A percentile compares a stretch with the other conserved stretches of the same genome.
These are phyloP conservation scores for Rhododendron henanense DNA, from an alignment of 148 eudicot genomes.

Conservation along the genomic window DNA sequence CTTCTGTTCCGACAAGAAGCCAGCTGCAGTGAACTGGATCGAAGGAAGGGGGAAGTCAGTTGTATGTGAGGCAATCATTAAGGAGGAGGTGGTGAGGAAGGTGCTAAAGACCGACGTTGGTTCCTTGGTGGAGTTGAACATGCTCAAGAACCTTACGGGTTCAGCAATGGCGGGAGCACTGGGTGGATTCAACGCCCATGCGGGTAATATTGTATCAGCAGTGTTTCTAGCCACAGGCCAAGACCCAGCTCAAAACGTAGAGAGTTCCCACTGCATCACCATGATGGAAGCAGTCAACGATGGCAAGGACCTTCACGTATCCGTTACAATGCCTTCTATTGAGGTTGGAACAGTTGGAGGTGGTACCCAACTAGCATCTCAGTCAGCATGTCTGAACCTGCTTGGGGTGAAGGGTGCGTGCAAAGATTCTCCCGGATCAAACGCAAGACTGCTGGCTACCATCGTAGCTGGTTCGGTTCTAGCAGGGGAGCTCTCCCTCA, in stretches of 20 bases:
- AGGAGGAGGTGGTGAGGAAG: conserved; percentile 67
- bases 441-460: conserved; percentile 65
- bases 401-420: conserved; percentile 78
- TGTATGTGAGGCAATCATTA: conserved; percentile 75
- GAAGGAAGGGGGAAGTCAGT: conserved; percentile 90
- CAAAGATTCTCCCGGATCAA: conserved; percentile 65
- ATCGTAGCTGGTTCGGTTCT: conserved; percentile 76
- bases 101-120: conserved; percentile 67
- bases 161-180: conserved; percentile 86
- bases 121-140: conserved; percentile 75
- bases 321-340: conserved; percentile 84
- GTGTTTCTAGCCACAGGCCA: conserved; percentile 80
- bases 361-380: conserved; percentile 76
- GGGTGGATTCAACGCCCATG: conserved; percentile 91
- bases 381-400: conserved; percentile 77
- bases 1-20: conserved; percentile 83
- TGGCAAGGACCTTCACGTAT: conserved; percentile 78
- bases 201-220: conserved; percentile 79
- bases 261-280: conserved; percentile 87
- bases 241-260: conserved; percentile 86
- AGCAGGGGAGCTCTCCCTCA: conserved; percentile 85
- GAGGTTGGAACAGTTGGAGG: conserved; percentile 96
- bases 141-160: conserved; percentile 80
- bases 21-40: conserved; percentile 86
- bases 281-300: conserved; percentile 87